These are phyloP conservation scores for Phyllosticta citrichinensis DNA, from an alignment of 2,329 filamentous ascomycete species.

Conservation along the genomic window DNA sequence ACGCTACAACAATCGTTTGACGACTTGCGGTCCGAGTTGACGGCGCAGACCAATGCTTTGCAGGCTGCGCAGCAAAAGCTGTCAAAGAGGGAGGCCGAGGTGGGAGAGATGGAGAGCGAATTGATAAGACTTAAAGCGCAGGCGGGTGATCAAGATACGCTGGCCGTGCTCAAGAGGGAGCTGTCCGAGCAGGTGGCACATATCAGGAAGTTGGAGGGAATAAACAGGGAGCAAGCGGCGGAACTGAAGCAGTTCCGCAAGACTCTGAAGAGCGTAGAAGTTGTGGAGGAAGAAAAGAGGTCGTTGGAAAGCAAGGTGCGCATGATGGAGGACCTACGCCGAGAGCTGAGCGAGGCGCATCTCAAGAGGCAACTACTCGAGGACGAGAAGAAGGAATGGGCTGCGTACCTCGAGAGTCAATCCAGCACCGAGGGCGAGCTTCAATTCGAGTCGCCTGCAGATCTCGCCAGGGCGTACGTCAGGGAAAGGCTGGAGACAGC, in stretches of 20 bases:
- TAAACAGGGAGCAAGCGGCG: conserved; percentile 65
- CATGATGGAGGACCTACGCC: conserved; percentile 61
- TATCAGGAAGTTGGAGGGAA: conserved; percentile 71
- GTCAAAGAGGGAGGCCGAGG: conserved; percentile 56
- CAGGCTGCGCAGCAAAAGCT: conserved; percentile 57
- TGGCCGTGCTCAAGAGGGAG: conserved; percentile 77
- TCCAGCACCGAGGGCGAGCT: conserved; percentile 48
- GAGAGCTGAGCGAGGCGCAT: conserved; percentile 67
- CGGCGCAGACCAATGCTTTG: conserved; percentile 46
- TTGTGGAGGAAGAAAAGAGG: conserved; percentile 92
- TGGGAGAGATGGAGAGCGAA: conserved; percentile 70
- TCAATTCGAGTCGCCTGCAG: conserved; percentile 81
- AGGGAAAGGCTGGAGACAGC: conserved; percentile 72
- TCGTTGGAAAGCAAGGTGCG: conserved; percentile 68
- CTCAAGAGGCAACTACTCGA: conserved; percentile 79
- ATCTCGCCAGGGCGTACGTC: conserved; percentile 72
- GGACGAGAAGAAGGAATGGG: conserved; percentile 80
- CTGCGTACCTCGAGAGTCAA: conserved; percentile 68
- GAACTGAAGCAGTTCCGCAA: conserved; percentile 78
- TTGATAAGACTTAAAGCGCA: conserved; percentile 76
- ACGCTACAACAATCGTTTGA: conserved; percentile 48
- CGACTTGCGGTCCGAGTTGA: conserved; percentile 51
- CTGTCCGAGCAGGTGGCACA: conserved; percentile 87
- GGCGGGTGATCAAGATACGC: conserved; percentile 74
- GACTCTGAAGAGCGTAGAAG: conserved; percentile 74